Conservation (phyloP, 495 filamentous ascomycete species). For the Hypoxylon perforatum region DNA sequence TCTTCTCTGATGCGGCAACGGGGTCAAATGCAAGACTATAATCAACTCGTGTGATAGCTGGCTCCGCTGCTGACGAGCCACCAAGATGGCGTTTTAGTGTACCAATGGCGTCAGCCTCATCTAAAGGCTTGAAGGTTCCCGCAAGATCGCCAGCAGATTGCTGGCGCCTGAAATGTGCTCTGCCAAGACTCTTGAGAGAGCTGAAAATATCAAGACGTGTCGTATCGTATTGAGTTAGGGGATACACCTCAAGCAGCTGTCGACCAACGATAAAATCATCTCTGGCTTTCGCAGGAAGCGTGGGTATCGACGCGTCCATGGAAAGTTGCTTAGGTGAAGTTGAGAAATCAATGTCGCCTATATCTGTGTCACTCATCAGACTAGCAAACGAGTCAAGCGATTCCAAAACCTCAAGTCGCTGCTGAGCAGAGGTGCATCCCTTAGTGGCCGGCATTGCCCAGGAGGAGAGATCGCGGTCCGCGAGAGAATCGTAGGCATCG, state of each 20-base stretch:
- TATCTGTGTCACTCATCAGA: constrained; percentile 63
- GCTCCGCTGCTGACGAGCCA: constrained; percentile 25
- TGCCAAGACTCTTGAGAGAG: constrained; percentile 51
- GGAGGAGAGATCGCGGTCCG: constrained; percentile 43
- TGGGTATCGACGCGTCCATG: constrained; percentile 71
- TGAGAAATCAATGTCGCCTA: constrained; percentile 44
- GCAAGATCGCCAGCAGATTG: background rate
- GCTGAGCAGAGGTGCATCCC: constrained; percentile 9
- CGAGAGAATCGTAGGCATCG: constrained; percentile 60
- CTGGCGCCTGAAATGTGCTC: constrained; percentile 37
- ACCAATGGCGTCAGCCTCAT: constrained; percentile 43
- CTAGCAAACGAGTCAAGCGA: constrained; percentile 49
- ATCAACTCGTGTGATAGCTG: constrained; percentile 50
- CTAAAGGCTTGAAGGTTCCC: constrained; percentile 28
- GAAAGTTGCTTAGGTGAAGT: constrained; percentile 49
- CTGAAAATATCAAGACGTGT: constrained; percentile 40
- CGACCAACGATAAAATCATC: constrained; percentile 73
- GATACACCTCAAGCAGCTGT: constrained; percentile 66
- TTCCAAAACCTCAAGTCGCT: constrained; percentile 43
- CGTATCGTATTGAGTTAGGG: constrained; percentile 40
- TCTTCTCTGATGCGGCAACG: constrained; percentile 60
- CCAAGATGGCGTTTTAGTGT: constrained; percentile 46
- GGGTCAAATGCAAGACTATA: constrained; percentile 67
- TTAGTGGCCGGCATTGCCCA: constrained; percentile 45
- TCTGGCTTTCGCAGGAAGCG: constrained; percentile 66